phyloP scores from a whole-genome alignment of 352 stramenopile genomes.

The Phytophthora palmivora region DNA sequence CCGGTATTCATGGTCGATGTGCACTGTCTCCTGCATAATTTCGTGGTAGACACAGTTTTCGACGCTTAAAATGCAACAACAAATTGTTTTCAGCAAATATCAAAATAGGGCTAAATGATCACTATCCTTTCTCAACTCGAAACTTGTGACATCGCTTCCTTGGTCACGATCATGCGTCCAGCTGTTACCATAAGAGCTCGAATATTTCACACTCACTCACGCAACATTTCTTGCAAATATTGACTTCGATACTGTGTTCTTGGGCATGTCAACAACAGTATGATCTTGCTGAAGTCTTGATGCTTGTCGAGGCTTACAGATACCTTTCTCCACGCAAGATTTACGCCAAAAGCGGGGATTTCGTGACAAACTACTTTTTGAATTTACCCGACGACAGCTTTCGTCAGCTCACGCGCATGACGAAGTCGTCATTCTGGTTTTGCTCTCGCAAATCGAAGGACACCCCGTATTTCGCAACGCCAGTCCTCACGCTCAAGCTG shows the following conservation, averaged over 20 bases:
- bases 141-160: background rate
- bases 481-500: background rate
- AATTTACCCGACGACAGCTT: constrained; percentile 3
- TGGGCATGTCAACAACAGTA: background rate
- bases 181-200: no score
- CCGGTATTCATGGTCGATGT: no score
- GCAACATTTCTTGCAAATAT: no score
- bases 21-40: no score
- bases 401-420: constrained; percentile 1
- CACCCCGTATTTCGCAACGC: constrained; percentile 2
- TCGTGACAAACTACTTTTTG: no score
- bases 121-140: background rate
- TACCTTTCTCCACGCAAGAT: background rate
- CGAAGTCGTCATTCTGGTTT: background rate
- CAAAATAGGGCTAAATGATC: no score
- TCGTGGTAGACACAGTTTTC: no score
- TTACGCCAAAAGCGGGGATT: constrained; percentile 4
- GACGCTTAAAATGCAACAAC: no score
- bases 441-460: background rate
- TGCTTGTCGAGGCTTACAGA: background rate
- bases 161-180: constrained; percentile 11
- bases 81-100: no score
- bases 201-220: no score
- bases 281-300: background rate
- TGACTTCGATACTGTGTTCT: no score